Base-by-base conservation (phyloP, 2,329 filamentous ascomycete species). In the Cercospora sojina region DNA sequence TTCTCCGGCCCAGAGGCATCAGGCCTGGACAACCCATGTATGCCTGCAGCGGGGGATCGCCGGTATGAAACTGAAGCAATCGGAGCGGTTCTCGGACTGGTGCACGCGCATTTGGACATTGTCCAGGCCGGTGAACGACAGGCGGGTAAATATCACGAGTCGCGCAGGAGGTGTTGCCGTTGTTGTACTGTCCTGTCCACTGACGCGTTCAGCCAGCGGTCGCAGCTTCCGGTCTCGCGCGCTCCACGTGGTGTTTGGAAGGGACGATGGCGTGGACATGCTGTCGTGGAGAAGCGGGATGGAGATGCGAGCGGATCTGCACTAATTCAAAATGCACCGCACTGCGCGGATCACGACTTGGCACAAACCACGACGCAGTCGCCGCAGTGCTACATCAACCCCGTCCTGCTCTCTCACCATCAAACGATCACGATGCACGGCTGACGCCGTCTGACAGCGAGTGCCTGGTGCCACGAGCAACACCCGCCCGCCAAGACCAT, bases 1-100 rank as follows among this genome's bases (percentile, higher is more conserved):
- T 43, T 41, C 49, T 62, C 49, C 60, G 60, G 60, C 10, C 10
- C 20, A 13, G 60, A 56, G 60, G 47, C 60, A 62, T 55, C 60
- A 62, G 32, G 49, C 49, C 49, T 62, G 51, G 31, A 57, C 23
- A 56, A 56, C 9, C 60, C 60, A 63, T 56, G 49, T 29, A 55
- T 25, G 51, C 49, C 53, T 57, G 53, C 16, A 10, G 8, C 49
- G 49, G 32, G 43, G 16, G 25, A 38, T 51, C 16, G 41, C 27
- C 59, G 47, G 27, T n/a, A n/a, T 25, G 23, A 53, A 53, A 27
- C 47, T 53, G 23, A 23, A 53, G 13, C 47, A 53, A 53, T 53
- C 47, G 47, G 47, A 27, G 23, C 20, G n/a, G 47, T 53, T 23
- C 43, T 53, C 47, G 47, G 29, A 53, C 23, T 53, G 3, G 23